Evolutionary conservation across 768 basidiomycete genomes (phyloP), one percentile per base, ranked within the genome.

Genomic region (Pleurotus sapidus): DNA sequence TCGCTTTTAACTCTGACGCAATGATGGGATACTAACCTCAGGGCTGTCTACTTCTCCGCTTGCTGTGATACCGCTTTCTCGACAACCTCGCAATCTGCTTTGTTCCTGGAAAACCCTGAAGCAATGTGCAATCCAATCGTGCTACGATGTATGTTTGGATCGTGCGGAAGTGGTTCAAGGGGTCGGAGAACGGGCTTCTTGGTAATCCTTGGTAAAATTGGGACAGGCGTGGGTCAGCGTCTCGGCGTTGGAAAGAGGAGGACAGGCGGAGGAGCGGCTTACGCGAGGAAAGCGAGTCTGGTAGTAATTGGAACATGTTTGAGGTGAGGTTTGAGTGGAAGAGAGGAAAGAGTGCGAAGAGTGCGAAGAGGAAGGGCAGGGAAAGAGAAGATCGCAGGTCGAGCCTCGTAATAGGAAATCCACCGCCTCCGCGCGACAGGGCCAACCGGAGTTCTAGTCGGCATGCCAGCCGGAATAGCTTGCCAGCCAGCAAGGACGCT

Each of bases 321-420:
- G 89, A 93, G 64, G 83, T 93, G 17, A 72, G 84, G 46, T 88
- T 93, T 67, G 91, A 93, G 70, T 94, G 92, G 92, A 81, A 80
- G 64, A 73, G 88, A 48, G 81, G 80, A 23, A 76, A 73, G 64
- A 65, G 64, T 45, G 62, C 56, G 61, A 58, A 24, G 64, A 63
- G 37, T 59, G 68, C 57, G 61, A 72, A 67, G 64, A 66, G 68
- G 39, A 64, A 61, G 39, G 65, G 63, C 27, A 62, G 55, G 57
- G 65, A 63, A 57, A 46, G 65, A 62, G 47, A 63, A 58, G 59
- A 69, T 64, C 63, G 51, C 5, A 34, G 51, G 15, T 37, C n/a
- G 11, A 54, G 51, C 23, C 14, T 54, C 7, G 39, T 54, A 37
- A 54, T 54, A 11, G 51, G 51, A 7, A 54, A 54, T 42, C 51